Base-by-base conservation (phyloP, 805 yeast species). In the Lachancea fermentati region DNA sequence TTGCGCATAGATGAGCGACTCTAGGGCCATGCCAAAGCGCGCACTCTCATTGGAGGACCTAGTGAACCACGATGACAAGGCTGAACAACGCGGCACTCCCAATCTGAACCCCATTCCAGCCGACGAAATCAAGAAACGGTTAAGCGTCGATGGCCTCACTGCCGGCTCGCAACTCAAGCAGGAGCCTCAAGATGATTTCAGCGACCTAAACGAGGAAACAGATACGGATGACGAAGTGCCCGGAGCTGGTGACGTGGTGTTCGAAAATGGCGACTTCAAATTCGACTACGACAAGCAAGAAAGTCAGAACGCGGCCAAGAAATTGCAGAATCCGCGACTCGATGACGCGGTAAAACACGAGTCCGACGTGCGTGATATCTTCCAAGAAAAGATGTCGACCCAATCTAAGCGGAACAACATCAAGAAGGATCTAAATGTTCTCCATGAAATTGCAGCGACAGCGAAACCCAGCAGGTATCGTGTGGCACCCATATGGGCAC, bases 401-500 rank as follows among this genome's bases (percentile, higher is more conserved):
- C 49, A 49, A 35, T 60, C 65, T 3, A 60, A 55, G 33, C 53
- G 57, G 39, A 57, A 61, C 32, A 57, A 55, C 38, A 48, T 60
- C 19, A 60, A 56, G 36, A 61, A 58, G 35, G 65, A 59, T 42
- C 34, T 58, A 25, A 41, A 54, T 32, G 48, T 58, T 12, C 51
- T 60, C 32, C 57, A 47, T 36, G 61, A 53, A 36, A 54, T 52
- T 14, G 51, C 58, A 14, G 49, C 62, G 2, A 42, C 51, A 12
- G 54, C 63, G 3, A 79, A 81, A 60, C 89, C 93, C 2, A 73
- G 62, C 41, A 65, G 84, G 49, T 83, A 83, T 58, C 61, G 62
- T 11, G 68, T 64, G 34, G 84, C 84, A 3, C 96, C 96, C 4
- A 69, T 78, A 4, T 88, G 95, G 95, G 95, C 96, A 0, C 81